Base-by-base conservation (phyloP, 257 asterid species). In the Rubia yunnanensis region DNA sequence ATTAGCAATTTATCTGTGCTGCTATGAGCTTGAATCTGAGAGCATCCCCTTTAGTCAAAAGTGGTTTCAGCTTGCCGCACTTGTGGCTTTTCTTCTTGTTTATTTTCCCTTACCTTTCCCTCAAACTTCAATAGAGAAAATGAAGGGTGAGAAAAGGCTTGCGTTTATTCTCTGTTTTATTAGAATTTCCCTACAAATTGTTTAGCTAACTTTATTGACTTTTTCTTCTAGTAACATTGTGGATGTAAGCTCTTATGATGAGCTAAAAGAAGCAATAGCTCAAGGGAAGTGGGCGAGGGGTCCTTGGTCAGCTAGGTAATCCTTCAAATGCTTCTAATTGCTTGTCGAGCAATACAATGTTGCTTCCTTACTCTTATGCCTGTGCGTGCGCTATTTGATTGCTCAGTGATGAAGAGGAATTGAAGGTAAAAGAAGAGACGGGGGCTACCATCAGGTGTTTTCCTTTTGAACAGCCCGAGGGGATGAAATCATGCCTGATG, bases 281-380 rank as follows among this genome's bases (percentile, higher is more conserved):
- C 78, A 84, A 73, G 99, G 98, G 60, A 94, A 86, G 79, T 94
- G 99, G 98, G 99, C 98, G 20, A 83, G 99, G 76, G 99, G 98
- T 54, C 98, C 99, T 73, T 94, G 98, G 98, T 86, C 96, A 57
- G 98, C 95, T 75, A 88, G 99, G 99, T 90, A 66, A 74, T 20
- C 53, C 38, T 41, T 63, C 8, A 26, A 22, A 5, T 10, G 5
- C 41, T 8, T 59, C 20, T 32, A n/a, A 20, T 3, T 49, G 11
- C 13, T 15, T 31, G 39, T 71, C 11, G 26, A 20, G 15, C 50
- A 36, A 23, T 18, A 38, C 49, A 31, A 5, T 49, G 22, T 10
- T 69, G 20, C 22, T 62, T 62, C 44, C 22, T 36, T 30, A 4
- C 14, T 46, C 64, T 52, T 1, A 18, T 5, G 23, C 15, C 8